Percentiles rank a stretch among this genome's conserved stretches.
Conservation (phyloP, 768 basidiomycete genomes). For the Lepiota venenata region DNA sequence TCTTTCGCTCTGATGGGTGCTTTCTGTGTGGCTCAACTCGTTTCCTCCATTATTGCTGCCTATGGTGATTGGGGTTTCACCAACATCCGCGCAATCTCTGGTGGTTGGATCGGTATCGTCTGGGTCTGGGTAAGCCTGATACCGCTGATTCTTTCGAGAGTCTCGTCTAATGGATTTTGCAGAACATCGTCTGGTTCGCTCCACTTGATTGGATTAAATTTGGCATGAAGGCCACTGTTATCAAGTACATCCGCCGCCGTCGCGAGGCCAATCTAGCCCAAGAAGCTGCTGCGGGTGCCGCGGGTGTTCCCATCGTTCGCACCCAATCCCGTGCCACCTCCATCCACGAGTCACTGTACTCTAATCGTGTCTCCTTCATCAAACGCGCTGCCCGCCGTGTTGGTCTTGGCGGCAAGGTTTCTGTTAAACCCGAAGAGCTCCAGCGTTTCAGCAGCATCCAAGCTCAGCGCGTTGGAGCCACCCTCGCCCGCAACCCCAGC, state of each 20-base stretch:
- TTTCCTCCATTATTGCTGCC: slow-evolving; percentile 94
- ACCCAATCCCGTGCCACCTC: slow-evolving; percentile 91
- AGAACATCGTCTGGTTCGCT: slow-evolving; percentile 96
- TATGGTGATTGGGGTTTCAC: slow-evolving; percentile 97
- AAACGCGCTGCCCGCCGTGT: slow-evolving; percentile 82
- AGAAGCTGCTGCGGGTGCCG: slow-evolving; percentile 39
- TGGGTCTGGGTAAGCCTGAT: slow-evolving; percentile 84
- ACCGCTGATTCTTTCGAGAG: not conserved
- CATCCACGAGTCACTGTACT: slow-evolving; percentile 90
- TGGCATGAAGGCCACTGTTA: slow-evolving; percentile 90
- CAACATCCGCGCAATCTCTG: slow-evolving; percentile 71
- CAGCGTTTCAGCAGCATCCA: slow-evolving; percentile 86
- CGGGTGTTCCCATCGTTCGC: slow-evolving; percentile 74
- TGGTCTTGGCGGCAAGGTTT: slow-evolving; percentile 78
- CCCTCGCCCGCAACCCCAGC: slow-evolving; percentile 72
- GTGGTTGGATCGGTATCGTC: slow-evolving; percentile 95
- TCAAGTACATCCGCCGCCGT: slow-evolving; percentile 76
- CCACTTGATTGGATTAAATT: slow-evolving; percentile 97
- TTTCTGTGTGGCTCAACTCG: slow-evolving; percentile 90
- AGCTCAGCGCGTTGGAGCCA: slow-evolving; percentile 69
- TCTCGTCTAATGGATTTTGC: slow-evolving; percentile 1
- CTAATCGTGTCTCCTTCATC: slow-evolving; percentile 93
- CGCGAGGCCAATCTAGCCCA: slow-evolving; percentile 42
- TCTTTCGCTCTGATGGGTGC: slow-evolving; percentile 90
- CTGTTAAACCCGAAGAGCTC: slow-evolving; percentile 79